Percentiles rank a stretch among this genome's conserved stretches.
Evolutionary conservation across 2,329 filamentous ascomycete species (phyloP).

Genomic region (Orbilia quercus): DNA sequence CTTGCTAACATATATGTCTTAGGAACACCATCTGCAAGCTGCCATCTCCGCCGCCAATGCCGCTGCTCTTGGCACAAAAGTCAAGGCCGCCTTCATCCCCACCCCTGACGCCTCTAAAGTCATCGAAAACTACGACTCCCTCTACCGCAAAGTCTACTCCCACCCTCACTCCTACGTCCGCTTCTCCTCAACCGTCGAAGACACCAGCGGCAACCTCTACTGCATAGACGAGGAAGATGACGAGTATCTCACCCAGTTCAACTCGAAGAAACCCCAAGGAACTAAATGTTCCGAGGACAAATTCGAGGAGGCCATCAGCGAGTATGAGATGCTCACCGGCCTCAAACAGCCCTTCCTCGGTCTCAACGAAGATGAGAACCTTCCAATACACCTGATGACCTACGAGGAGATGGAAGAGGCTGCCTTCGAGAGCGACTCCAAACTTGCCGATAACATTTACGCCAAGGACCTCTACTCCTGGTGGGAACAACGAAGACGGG

Average conservation of each 20-base stretch:
- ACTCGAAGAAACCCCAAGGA: conserved; percentile 73
- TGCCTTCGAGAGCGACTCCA: conserved; percentile 51
- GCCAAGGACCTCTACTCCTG: conserved; percentile 63
- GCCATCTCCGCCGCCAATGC: conserved; percentile 74
- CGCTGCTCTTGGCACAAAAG: conserved; percentile 70
- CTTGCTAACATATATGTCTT: conserved; percentile 47
- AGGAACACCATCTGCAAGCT: conserved; percentile 96
- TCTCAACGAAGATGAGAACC: conserved; percentile 67
- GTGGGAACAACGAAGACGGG: conserved; percentile 80
- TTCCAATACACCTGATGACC: conserved; percentile 81
- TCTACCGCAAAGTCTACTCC: conserved; percentile 82
- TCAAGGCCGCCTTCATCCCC: conserved; percentile 74
- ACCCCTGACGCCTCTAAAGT: conserved; percentile 71
- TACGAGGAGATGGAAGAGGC: conserved; percentile 78
- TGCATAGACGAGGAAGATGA: conserved; percentile 94
- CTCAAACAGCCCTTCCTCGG: conserved; percentile 87
- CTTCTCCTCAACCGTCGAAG: conserved; percentile 97
- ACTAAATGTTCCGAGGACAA: conserved; percentile 83
- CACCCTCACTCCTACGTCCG: conserved; percentile 94
- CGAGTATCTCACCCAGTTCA: conserved; percentile 83
- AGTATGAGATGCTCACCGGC: conserved; percentile 88
- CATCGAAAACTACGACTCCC: conserved; percentile 84
- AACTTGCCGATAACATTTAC: conserved; percentile 39
- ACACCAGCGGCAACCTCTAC: conserved; percentile 89
- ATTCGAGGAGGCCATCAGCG: conserved; percentile 93